phyloP scores from a whole-genome alignment of 139 green algal species.

The Chlamydomonas schloesseri region DNA sequence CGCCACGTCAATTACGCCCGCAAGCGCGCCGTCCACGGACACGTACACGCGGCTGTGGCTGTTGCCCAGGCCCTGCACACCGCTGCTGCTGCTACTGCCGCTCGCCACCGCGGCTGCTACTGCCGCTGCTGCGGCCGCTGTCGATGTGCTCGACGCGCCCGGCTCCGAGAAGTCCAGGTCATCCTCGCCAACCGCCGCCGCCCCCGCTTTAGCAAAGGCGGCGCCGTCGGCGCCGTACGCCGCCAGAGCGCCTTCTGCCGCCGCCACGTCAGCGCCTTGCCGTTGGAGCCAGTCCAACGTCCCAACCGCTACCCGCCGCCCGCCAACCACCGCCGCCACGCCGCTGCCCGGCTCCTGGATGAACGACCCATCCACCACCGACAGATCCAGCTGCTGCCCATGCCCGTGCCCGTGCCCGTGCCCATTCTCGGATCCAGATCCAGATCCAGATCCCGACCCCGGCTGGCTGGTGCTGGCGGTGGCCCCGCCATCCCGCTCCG shows the following conservation, averaged over 20 bases:
- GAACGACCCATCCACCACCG: constrained; percentile 71
- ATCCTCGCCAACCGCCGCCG: neutral
- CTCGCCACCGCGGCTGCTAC: no score
- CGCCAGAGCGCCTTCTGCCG: constrained; percentile 12
- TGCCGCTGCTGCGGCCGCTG: neutral
- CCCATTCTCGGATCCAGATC: constrained; percentile 33
- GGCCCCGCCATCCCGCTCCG: neutral
- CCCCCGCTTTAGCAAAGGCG: neutral
- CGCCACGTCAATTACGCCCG: constrained; percentile 71
- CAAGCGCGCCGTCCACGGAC: constrained; percentile 64
- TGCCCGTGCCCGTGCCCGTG: constrained; percentile 1
- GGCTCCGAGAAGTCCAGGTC: constrained; percentile 34
- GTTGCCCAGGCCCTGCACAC: constrained; percentile 46
- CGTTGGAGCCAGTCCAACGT: constrained; percentile 82
- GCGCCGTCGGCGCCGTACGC: constrained; percentile 10
- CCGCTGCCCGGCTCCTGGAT: constrained; percentile 85
- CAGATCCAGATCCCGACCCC: no score
- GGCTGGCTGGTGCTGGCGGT: constrained; percentile 7
- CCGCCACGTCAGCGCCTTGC: constrained; percentile 44
- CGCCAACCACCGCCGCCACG: constrained; percentile 73
- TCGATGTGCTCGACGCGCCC: neutral
- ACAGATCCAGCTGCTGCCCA: neutral
- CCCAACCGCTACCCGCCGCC: constrained; percentile 76
- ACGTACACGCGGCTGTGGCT: constrained; percentile 84
- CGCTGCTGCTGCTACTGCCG: no score